phyloP scores from a whole-genome alignment of 805 yeast species.

The Kuraishia hungarica region DNA sequence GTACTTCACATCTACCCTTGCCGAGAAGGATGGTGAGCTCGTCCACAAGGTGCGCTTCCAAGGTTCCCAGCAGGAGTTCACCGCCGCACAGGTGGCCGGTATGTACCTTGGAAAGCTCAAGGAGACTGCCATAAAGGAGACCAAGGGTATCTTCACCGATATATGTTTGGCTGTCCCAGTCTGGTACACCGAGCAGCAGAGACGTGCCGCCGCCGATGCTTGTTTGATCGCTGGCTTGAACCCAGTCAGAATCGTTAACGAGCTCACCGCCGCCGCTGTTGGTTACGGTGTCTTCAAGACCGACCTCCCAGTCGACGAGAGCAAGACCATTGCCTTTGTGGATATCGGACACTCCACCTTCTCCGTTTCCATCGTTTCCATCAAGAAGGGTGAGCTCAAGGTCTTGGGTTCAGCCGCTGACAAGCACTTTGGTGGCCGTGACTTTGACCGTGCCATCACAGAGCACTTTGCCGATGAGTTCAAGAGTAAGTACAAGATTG shows the following conservation, averaged over 20 bases:
- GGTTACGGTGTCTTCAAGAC: slow-evolving; percentile 98
- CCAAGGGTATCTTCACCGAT: slow-evolving; percentile 74
- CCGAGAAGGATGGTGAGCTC: slow-evolving; percentile 63
- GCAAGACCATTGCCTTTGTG: slow-evolving; percentile 83
- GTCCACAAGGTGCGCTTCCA: slow-evolving; percentile 81
- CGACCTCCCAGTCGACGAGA: slow-evolving; percentile 91
- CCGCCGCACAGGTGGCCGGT: slow-evolving; percentile 86
- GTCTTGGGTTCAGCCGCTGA: slow-evolving; percentile 87
- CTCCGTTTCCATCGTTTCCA: slow-evolving; percentile 82
- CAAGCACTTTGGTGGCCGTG: slow-evolving; percentile 98
- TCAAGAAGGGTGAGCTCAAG: slow-evolving; percentile 95
- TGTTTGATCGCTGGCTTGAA: slow-evolving; percentile 93
- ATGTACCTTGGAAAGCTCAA: slow-evolving; percentile 92
- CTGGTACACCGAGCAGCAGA: slow-evolving; percentile 95
- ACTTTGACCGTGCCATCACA: slow-evolving; percentile 89
- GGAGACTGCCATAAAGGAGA: slow-evolving; percentile 70
- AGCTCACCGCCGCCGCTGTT: slow-evolving; percentile 97
- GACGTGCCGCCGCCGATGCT: slow-evolving; percentile 94
- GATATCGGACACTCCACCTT: slow-evolving; percentile 97
- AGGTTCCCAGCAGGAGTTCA: slow-evolving; percentile 71
- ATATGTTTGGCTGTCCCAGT: slow-evolving; percentile 93
- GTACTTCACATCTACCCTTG: slow-evolving; percentile 66
- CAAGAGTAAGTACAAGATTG: slow-evolving; percentile 86
- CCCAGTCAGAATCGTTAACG: slow-evolving; percentile 97
- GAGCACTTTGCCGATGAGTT: slow-evolving; percentile 92